These are phyloP conservation scores for Globisporangium rhizosaccharum DNA, from an alignment of 352 stramenopile genomes.

Conservation along the genomic window DNA sequence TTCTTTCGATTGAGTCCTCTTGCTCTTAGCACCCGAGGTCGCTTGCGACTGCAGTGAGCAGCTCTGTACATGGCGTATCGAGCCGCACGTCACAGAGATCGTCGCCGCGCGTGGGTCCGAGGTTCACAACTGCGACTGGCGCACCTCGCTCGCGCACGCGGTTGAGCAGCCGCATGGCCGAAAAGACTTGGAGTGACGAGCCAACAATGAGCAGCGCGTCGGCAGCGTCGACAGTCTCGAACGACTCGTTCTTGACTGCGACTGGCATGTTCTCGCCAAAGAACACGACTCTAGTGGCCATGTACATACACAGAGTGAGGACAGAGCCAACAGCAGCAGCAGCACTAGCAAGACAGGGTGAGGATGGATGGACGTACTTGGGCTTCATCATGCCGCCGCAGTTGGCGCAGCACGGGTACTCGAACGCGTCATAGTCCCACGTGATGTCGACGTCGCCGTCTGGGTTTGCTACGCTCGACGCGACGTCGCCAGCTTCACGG, in stretches of 20 bases:
- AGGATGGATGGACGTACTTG: constrained; percentile 22
- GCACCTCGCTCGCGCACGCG: constrained; percentile 58
- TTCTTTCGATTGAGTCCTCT: too few relatives aligned
- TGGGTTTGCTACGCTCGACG: constrained; percentile 86
- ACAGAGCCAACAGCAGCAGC: background rate
- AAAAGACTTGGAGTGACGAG: constrained; percentile 93
- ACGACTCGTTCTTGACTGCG: constrained; percentile 57
- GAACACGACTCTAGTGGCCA: constrained; percentile 87
- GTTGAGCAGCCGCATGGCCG: constrained; percentile 90
- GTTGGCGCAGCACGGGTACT: constrained; percentile 57
- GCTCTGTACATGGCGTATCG: constrained; percentile 42
- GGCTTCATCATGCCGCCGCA: constrained; percentile 83
- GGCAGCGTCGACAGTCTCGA: constrained; percentile 68
- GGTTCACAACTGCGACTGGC: constrained; percentile 84
- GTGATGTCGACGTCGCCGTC: constrained; percentile 92
- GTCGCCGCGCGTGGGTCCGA: constrained; percentile 84
- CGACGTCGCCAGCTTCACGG: constrained; percentile 42
- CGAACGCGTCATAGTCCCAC: constrained; percentile 81
- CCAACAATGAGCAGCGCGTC: constrained; percentile 92
- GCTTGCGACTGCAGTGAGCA: constrained; percentile 39
- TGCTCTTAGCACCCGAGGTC: constrained; percentile 7
- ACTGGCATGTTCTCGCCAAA: constrained; percentile 95
- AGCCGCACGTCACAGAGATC: constrained; percentile 72
- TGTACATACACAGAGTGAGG: background rate
- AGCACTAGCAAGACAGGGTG: constrained; percentile 1